These are phyloP conservation scores for Kentomonas sorsogonicus DNA, from an alignment of 208 protist species.

Conservation along the genomic window DNA sequence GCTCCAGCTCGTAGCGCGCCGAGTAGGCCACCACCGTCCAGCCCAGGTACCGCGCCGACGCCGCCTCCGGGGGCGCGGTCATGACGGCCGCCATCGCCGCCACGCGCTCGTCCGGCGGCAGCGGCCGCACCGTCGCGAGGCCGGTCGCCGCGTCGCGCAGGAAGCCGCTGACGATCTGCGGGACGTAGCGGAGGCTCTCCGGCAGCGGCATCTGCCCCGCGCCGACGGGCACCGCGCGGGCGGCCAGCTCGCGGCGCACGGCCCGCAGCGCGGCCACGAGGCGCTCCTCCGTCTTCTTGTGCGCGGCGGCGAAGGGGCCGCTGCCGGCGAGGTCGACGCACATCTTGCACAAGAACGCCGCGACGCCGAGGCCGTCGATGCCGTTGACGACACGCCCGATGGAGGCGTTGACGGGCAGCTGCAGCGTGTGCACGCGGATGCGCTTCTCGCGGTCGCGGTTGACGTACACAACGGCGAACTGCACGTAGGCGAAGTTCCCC, in stretches of 20 bases:
- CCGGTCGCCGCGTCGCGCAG: conserved; percentile 56
- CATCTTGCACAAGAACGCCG: conserved; percentile 68
- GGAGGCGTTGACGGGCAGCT: conserved; percentile 42
- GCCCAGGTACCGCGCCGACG: conserved; percentile 58
- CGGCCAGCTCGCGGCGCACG: conserved; percentile 38
- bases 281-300: conserved; percentile 50
- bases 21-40: conserved; percentile 75
- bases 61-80: conserved; percentile 50
- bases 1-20: conserved; percentile 33
- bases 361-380: conserved; percentile 56
- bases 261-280: conserved; percentile 41
- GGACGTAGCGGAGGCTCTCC: conserved; percentile 69
- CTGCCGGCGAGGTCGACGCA: conserved; percentile 56
- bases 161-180: conserved; percentile 75
- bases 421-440: conserved; percentile 82
- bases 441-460: conserved; percentile 65
- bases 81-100: conserved; percentile 72
- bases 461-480: conserved; percentile 80
- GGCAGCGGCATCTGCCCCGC: conserved; percentile 56
- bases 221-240: conserved; percentile 27
- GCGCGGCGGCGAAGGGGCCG: conserved; percentile 49
- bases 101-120: conserved; percentile 65
- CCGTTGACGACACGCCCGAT: conserved; percentile 66
- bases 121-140: conserved; percentile 26
- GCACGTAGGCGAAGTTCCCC: conserved; percentile 68